Conservation (phyloP, 139 green algal genomes). For the Picochlorum sp. region DNA sequence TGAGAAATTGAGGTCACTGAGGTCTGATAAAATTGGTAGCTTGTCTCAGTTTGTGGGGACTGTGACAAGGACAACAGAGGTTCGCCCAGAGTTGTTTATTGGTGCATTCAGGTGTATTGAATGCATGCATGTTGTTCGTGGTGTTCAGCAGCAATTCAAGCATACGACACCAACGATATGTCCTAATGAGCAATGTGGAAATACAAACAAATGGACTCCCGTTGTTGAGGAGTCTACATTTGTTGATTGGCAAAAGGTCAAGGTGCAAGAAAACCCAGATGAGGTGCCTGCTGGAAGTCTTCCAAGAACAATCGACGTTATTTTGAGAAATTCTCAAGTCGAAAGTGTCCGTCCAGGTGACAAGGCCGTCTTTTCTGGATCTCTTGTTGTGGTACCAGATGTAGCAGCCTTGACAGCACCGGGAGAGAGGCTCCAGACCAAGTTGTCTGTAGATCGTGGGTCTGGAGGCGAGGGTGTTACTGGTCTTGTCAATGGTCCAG, state of each 20-base stretch:
- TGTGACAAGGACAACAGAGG: constrained; percentile 90
- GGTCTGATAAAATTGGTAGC: constrained; percentile 37
- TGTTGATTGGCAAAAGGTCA: constrained; percentile 96
- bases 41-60: constrained; percentile 68
- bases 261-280: constrained; percentile 89
- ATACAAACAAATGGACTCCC: constrained; percentile 74
- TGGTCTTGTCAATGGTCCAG: constrained; percentile 50
- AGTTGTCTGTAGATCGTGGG: constrained; percentile 15
- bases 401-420: constrained; percentile 59
- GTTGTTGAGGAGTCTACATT: constrained; percentile 86
- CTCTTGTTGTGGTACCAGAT: constrained; percentile 92
- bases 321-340: constrained; percentile 85
- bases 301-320: constrained; percentile 91
- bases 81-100: constrained; percentile 87
- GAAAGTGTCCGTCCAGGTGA: constrained; percentile 93
- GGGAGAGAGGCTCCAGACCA: constrained; percentile 37
- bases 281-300: constrained; percentile 90
- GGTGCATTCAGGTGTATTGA: constrained; percentile 85
- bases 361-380: constrained; percentile 84
- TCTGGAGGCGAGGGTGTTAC: constrained; percentile 45
- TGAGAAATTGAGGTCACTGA: constrained; percentile 31
- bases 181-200: constrained; percentile 75
- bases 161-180: constrained; percentile 90
- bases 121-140: constrained; percentile 53
- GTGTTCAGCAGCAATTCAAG: constrained; percentile 97